Base-by-base conservation (phyloP, 805 yeast species). In the Torulaspora indica region DNA sequence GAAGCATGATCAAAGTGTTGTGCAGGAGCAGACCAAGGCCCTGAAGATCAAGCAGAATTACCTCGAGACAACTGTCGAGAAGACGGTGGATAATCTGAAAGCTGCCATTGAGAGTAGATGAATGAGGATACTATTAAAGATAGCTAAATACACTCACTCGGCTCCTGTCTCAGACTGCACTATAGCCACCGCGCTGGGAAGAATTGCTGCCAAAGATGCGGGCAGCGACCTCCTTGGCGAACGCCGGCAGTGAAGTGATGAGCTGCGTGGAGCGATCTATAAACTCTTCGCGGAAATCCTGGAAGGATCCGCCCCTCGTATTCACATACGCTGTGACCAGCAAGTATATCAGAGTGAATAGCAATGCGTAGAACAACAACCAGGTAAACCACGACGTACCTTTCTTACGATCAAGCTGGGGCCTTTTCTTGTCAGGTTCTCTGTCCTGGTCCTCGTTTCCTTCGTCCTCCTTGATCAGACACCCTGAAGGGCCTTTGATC, bases 131-230 rank as follows among this genome's bases (percentile, higher is more conserved):
- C 18, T 14, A 17, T 30, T 24, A 39, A 18, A 37, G 25, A 37
- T 27, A 27, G 40, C 32, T 27, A 37, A 20, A 18, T 27, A 40
- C 37, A 34, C 34, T 14, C 34, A 31, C 20, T 8, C 10, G 22
- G 14, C 20, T 13, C 30, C 7, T 25, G 15, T 32, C n/a, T 34
- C 29, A 40, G 18, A 93, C 95, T 28, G 97, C 98, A 60, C 95
- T 82, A 64, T 93, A 91, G 14, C 96, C 98, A 22, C 95, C 95
- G 61, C 96, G 76, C 55, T 55, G 56, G 12, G 58, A 28, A 36
- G 76, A 68, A 20, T 61, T 45, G 17, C 79, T 75, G 5, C 90
- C 82, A 42, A 82, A 72, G 27, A 90, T 63, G 56, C 77, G 87
- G 40, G 76, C 77, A 33, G 79, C 68, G 3, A 90, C 73, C 65